Evolutionary conservation across 2,329 filamentous ascomycete genomes (phyloP).

Genomic region (Tolypocladium tundrense): DNA sequence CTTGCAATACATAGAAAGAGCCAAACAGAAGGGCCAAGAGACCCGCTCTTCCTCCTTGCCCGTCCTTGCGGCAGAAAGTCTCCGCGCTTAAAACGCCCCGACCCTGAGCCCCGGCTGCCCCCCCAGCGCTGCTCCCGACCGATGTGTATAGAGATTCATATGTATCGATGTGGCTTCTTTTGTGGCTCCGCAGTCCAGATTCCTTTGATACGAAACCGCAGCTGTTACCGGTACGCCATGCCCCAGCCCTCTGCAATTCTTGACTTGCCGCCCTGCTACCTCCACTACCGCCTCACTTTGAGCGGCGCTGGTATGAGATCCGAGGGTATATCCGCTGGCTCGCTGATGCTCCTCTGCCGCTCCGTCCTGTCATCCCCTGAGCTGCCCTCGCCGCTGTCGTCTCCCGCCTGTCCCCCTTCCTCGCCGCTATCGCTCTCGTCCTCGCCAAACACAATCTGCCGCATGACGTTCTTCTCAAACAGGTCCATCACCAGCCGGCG

Average conservation of each 20-base stretch:
- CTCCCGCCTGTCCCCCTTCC: constrained; percentile 41
- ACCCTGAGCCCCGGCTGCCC: not conserved
- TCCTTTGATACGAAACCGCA: not conserved
- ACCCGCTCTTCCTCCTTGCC: not conserved
- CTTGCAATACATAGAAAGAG: not conserved
- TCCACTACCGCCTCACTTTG: constrained; percentile 13
- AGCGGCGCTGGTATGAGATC: constrained; percentile 24
- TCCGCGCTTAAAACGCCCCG: not conserved
- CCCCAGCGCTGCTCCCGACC: not conserved
- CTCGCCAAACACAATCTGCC: constrained; percentile 67
- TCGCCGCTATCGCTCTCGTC: constrained; percentile 55
- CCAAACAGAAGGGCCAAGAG: not conserved
- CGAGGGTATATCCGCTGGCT: constrained; percentile 25
- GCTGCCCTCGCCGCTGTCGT: constrained; percentile 47
- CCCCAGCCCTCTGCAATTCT: not conserved
- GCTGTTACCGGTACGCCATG: not conserved
- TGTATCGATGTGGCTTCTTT: not conserved
- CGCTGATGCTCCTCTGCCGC: constrained; percentile 44
- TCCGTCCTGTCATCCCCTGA: constrained; percentile 46
- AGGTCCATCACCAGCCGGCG: constrained; percentile 87
- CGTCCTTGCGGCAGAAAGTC: not conserved
- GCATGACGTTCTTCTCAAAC: constrained; percentile 83
- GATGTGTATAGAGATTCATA: not conserved
- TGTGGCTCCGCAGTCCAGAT: not conserved
- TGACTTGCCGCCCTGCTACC: not conserved